Base-by-base conservation (phyloP, 352 stramenopile species). In the Phytopythium litorale region DNA sequence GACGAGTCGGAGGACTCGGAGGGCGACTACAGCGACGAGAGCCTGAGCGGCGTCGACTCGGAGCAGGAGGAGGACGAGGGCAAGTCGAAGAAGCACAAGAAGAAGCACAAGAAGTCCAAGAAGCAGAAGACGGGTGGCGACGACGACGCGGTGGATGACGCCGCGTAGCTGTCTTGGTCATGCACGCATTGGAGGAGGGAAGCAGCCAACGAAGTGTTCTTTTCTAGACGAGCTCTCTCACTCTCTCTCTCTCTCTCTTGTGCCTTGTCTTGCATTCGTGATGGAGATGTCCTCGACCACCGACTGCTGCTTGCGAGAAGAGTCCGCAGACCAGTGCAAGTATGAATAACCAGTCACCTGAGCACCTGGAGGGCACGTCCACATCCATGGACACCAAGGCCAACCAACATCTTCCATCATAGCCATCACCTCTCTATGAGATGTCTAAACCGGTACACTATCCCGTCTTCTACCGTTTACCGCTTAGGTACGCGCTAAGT, bases 11-110 rank as follows among this genome's bases (percentile, higher is more conserved):
- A 71, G 30, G 78, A 72, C 37, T 84, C 78, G 21, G 81, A 74
- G 23, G 88, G 70, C 35, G 88, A 97, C 58, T 97, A 97, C 73
- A 92, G 79, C 25, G 84, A 96, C 38, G 83, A 95, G 52, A 84
- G 79, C 53, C 78, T 92, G 32, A 93, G 80, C 63, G 85, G 86
- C 21, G 79, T 87, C 40, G 84, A 94, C 21, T 84, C 88, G 42
- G 83, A 97, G n/a, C 78, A 80, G 13, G 87, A 89, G 18, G 83
- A 83, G n/a, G 71, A 65, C 1, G 73, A 63, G 4, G 76, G 75
- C 8, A 85, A 82, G 56, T 75, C 84, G 33, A 79, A 81, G 3
- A 78, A 81, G 42, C 84, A 87, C 42, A 82, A 78, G 64, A 88
- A 88, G 65, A 87, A 84, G 64, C 71, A 86, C 55, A 90, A 87